A percentile compares a stretch with the other conserved stretches of the same genome.
Evolutionary conservation across 176 grass and related monocot species (phyloP).

Genomic region (Phoenix roebelenii): DNA sequence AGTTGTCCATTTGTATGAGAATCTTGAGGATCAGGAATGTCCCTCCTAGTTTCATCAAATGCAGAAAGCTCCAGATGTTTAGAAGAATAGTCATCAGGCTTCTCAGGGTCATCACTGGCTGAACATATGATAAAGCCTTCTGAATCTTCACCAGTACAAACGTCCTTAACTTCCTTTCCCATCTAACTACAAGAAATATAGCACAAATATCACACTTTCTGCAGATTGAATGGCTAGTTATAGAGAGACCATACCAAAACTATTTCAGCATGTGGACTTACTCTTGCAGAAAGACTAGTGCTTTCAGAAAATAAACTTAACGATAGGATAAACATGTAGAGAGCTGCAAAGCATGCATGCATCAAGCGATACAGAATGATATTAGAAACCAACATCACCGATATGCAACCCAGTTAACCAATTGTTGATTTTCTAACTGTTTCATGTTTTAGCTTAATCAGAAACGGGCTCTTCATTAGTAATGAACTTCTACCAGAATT

Average conservation of each 20-base stretch:
- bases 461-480: too few species aligned
- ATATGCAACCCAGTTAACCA: too few species aligned
- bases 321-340: too few species aligned
- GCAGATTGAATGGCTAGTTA: neutral
- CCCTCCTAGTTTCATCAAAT: constrained; percentile 16
- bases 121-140: neutral
- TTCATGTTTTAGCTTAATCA: too few species aligned
- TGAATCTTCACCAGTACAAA: constrained; percentile 2
- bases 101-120: neutral
- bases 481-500: too few species aligned
- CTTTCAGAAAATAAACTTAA: too few species aligned
- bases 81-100: constrained; percentile 1
- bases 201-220: neutral
- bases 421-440: too few species aligned
- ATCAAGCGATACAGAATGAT: too few species aligned
- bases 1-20: too few species aligned
- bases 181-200: constrained; percentile 4
- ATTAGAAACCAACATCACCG: too few species aligned
- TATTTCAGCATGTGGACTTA: neutral
- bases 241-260: neutral
- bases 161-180: constrained; percentile 7
- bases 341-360: too few species aligned
- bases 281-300: neutral
- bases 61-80: constrained; percentile 19
- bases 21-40: neutral